Evolutionary conservation across 2,329 filamentous ascomycete species (phyloP).

Genomic region (Madurella fahalii): DNA sequence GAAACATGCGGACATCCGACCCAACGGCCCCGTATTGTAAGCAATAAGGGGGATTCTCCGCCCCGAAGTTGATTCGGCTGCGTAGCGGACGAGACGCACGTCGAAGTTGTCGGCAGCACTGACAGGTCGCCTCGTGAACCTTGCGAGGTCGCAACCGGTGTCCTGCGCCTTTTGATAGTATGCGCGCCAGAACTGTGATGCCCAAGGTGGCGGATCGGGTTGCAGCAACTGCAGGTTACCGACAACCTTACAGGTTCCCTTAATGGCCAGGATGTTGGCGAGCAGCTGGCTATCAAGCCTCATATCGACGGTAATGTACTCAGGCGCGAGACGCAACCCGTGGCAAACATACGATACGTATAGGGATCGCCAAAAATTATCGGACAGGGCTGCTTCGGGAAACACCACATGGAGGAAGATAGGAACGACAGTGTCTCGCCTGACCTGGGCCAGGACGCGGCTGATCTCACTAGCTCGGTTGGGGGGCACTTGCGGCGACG

Average conservation of each 20-base stretch:
- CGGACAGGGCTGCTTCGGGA: slow-evolving; percentile 26
- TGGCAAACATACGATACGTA: slow-evolving; percentile 58
- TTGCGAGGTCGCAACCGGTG: slow-evolving; percentile 58
- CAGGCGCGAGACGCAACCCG: slow-evolving; percentile 57
- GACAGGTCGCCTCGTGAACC: slow-evolving; percentile 54
- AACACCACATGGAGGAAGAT: slow-evolving; percentile 51
- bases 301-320: slow-evolving; percentile 61
- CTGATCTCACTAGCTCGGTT: slow-evolving; percentile 50
- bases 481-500: slow-evolving; percentile 22
- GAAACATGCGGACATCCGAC: slow-evolving; percentile 62
- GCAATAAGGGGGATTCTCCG: slow-evolving; percentile 53
- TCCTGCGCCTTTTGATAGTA: slow-evolving; percentile 55
- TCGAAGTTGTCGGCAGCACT: slow-evolving; percentile 60
- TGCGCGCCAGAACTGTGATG: slow-evolving; percentile 47
- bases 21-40: slow-evolving; percentile 61
- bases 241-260: slow-evolving; percentile 50
- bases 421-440: slow-evolving; percentile 58
- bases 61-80: slow-evolving; percentile 41
- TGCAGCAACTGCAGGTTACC: slow-evolving; percentile 47
- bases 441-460: slow-evolving; percentile 54
- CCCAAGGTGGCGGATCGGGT: slow-evolving; percentile 49
- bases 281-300: slow-evolving; percentile 51
- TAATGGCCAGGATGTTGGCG: slow-evolving; percentile 42
- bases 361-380: slow-evolving; percentile 26
- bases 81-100: slow-evolving; percentile 51